Percentiles rank a stretch among this genome's conserved stretches.
Conservation (phyloP, 441 rosid genomes). For the Populus hybrid region DNA sequence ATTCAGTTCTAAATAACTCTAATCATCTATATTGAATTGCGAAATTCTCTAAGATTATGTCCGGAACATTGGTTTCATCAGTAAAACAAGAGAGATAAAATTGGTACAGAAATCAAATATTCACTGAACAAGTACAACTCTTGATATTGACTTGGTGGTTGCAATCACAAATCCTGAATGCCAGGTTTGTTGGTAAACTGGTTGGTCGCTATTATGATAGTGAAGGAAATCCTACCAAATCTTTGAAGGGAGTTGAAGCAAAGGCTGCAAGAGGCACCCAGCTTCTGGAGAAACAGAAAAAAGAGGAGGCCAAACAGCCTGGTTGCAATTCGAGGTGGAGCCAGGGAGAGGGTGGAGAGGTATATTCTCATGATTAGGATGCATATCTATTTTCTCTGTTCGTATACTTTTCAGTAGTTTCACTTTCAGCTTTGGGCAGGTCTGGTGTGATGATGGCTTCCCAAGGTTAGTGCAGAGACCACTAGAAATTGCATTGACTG, state of each 20-base stretch:
- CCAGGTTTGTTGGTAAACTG: conserved; percentile 77
- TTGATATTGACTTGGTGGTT: background rate
- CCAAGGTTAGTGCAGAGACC: conserved; percentile 89
- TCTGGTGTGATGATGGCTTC: conserved; percentile 86
- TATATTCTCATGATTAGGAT: conserved; percentile 18
- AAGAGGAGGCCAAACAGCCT: conserved; percentile 81
- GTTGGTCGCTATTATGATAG: conserved; percentile 79
- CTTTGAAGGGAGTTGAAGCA: conserved; percentile 85
- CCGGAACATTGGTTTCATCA: background rate
- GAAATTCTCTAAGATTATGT: background rate
- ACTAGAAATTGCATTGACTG: conserved; percentile 78
- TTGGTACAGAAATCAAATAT: background rate
- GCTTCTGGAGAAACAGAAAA: conserved; percentile 82
- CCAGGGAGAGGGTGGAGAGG: conserved; percentile 92
- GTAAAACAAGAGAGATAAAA: background rate
- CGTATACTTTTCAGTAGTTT: background rate
- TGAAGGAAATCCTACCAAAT: conserved; percentile 78
- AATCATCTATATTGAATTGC: background rate
- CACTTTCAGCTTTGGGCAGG: conserved; percentile 37
- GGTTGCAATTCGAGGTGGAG: conserved; percentile 95
- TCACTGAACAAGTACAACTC: background rate
- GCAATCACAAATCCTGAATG: background rate
- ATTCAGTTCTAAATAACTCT: background rate
- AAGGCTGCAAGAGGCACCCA: conserved; percentile 91
- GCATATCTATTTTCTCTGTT: background rate